Base-by-base conservation (phyloP, 306 rosid species). In the Lathyrus aphaca region DNA sequence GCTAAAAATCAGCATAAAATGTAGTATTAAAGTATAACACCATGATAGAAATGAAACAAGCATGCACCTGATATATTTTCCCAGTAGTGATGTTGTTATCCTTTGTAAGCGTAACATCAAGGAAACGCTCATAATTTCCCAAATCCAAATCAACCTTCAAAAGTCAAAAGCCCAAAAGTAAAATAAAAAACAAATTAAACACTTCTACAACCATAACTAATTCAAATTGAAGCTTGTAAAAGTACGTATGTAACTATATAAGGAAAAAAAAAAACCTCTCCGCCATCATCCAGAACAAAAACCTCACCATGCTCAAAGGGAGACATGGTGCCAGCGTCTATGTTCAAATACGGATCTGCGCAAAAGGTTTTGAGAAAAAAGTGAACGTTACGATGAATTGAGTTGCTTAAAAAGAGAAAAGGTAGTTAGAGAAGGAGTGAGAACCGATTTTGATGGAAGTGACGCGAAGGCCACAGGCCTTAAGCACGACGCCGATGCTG, bases 301-400 rank as follows among this genome's bases (percentile, higher is more conserved):
- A 95, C 99, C 74, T 95, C 97, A 23, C 99, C 99, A n/a, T 95
- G 99, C 58, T 95, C 99, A 72, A 95, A 95, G 16, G 99, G 99
- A 83, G 99, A 95, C 99, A 95, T 91, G 77, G 99, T 95, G n/a
- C 99, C 99, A 6, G 99, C 97, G 79, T 95, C 99, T 6, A 90
- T 95, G 53, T 95, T 95, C 88, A 95, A 81, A 84, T 95, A 95
- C 3, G 97, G 99, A 86, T 95, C 99, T 95, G 80, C 73, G 80
- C 57, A 64, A 56, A 73, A 16, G 25, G 4, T 21, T 1, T 4
- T 14, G 19, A 42, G 21, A 69, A 54, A 4, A 4, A 73, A 8
- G 5, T 30, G 66, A 54, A 23, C 45, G 64, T 39, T 38, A 6
- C 17, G 59, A 45, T 44, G 38, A 43, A 13, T 40, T 11, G 17